Evolutionary conservation across 2,329 filamentous ascomycete genomes (phyloP), one percentile per base, ranked within the genome.

Genomic region (Pseudocercospora cruenta): DNA sequence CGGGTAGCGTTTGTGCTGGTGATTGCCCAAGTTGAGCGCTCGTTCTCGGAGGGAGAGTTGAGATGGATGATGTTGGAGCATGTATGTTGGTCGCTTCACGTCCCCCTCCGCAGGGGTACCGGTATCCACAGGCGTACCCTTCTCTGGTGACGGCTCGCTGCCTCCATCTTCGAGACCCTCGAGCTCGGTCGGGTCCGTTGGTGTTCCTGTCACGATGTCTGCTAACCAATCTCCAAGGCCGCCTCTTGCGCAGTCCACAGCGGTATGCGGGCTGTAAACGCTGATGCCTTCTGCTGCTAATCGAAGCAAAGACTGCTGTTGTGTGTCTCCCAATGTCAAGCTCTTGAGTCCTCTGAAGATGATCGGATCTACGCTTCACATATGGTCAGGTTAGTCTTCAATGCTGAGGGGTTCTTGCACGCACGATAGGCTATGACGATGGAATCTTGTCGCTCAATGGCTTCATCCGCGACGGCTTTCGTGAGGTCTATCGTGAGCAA

Each of bases 171-270:
- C 58, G 19, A 64, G 57, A 19, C 60, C 61, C 33, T 67, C 66
- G 36, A 70, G 66, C 26, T 70, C 64, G n/a, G 72, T 64, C 1
- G 72, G 63, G 14, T 68, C 69, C 33, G 76, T 77, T 10, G 78
- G 79, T 36, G 81, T 83, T 33, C 88, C 89, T 1, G 90, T 89
- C 21, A 97, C 87, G 58, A 96, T 90, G 75, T 96, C 91, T 67
- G 92, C 93, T 9, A 99, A 88, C 94, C 94, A 99, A 78, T 96
- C 92, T 76, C 94, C 96, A 72, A 99, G 87, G 3, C 95, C 95
- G 19, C 89, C 88, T 0, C 89, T 87, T 0, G 92, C 92, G 45
- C 93, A 93, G 79, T 99, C 95, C 51, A 98, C 88, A 14, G 95
- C 94, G 0, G 95, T 99, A 80, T 99, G 95, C 0, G 95, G 95